Evolutionary conservation across 768 basidiomycete species (phyloP), one percentile per base, ranked within the genome.

Genomic region (Psilocybe cubensis): DNA sequence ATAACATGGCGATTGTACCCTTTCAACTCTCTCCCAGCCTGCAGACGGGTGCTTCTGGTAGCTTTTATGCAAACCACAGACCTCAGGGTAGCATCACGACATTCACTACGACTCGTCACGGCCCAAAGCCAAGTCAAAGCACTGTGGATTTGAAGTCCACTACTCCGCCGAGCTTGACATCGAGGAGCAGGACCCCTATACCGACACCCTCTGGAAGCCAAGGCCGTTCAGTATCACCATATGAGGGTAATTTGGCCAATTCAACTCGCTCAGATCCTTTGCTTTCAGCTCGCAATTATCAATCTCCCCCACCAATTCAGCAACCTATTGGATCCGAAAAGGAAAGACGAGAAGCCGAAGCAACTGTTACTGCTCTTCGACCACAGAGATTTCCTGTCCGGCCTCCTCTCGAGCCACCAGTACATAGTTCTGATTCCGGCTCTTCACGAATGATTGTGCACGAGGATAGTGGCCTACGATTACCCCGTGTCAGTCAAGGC

Each of bases 391-490:
- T 28, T 4, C 29, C 46, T 4, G 6, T 46, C 8, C 21, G 5
- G 2, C 25, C 46, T 28, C 6, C 46, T n/a, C 35, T n/a, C n/a
- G 14, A 33, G 31, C 31, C 31, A n/a, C 14, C 24, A 46, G 45
- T 25, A 25, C 20, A 20, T 28, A 48, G 2, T 28, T 33, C 45
- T 24, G 45, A 12, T 27, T 46, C 28, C 28, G 18, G n/a, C 14
- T 31, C 46, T 17, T 48, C 46, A 7, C 25, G 46, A 20, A 18
- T 48, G 46, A 12, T 48, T 29, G 27, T 58, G 33, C 63, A 61
- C 24, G 50, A 60, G 31, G 63, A 64, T 42, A 64, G 63, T 40
- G 63, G 63, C 17, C 35, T 64, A 6, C 59, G 63, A 7, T 20
- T 64, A 29, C 51, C 59, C 5, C 28, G 14, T 41, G 18, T 2